These are phyloP conservation scores for Coemansia asiatica DNA, from an alignment of 192 early-diverging fungal species.

Conservation along the genomic window DNA sequence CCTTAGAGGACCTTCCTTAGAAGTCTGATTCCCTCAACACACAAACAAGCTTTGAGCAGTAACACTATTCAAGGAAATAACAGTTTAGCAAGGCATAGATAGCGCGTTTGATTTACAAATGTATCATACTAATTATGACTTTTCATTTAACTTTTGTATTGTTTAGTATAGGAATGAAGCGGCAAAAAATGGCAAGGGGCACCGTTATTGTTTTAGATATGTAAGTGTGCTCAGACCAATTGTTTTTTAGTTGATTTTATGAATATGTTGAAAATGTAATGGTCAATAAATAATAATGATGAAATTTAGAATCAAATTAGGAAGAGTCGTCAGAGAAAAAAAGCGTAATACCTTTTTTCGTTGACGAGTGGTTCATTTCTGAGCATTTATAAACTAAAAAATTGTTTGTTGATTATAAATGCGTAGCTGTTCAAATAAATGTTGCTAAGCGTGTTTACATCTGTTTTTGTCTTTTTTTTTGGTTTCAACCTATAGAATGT, in stretches of 20 bases:
- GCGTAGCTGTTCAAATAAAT: no score
- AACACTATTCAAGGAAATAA: not conserved
- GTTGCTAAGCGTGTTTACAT: no score
- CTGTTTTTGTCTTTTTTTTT: no score
- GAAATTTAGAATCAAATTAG: slow-evolving; percentile 15
- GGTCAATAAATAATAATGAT: slow-evolving; percentile 11
- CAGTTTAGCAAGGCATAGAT: no score
- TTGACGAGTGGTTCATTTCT: slow-evolving; percentile 9
- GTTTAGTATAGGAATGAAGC: no score
- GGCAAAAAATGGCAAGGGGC: not conserved
- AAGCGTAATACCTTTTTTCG: not conserved
- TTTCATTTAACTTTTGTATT: not conserved
- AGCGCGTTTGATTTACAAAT: no score
- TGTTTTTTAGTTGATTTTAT: not conserved
- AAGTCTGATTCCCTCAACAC: slow-evolving; percentile 41
- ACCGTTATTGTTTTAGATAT: slow-evolving; percentile 11
- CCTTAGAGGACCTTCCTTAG: slow-evolving; percentile 49
- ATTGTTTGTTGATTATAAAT: no score
- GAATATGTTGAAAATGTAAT: not conserved
- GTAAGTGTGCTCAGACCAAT: slow-evolving; percentile 3
- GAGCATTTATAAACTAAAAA: not conserved
- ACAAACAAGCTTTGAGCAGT: no score
- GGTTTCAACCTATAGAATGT: no score
- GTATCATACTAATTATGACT: no score
- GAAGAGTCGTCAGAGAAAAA: slow-evolving; percentile 15